Evolutionary conservation across 495 filamentous ascomycete genomes (phyloP).

Genomic region (Neurospora sp.): DNA sequence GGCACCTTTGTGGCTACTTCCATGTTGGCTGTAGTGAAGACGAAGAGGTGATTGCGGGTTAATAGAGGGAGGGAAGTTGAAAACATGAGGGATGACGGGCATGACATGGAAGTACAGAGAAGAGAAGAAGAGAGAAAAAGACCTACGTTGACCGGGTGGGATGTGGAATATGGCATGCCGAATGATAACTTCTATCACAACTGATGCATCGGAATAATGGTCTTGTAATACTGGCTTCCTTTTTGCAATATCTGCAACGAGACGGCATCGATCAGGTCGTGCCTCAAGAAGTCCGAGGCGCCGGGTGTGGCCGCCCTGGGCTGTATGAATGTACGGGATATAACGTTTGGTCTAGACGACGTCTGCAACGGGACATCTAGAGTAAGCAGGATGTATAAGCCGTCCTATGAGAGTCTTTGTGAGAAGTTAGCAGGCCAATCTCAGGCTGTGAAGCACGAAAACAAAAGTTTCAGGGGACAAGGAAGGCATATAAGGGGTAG

Average conservation of each 20-base stretch:
- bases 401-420: slow-evolving; percentile 5
- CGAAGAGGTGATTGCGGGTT: not conserved
- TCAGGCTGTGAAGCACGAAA: slow-evolving; percentile 4
- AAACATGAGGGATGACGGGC: not conserved
- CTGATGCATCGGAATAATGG: slow-evolving; percentile 5
- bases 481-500: not conserved
- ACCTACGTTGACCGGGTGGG: slow-evolving; percentile 1
- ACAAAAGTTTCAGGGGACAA: not conserved
- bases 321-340: not conserved
- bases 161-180: slow-evolving; percentile 9
- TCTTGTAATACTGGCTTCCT: not conserved
- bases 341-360: not conserved
- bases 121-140: not conserved
- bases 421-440: slow-evolving; percentile 6
- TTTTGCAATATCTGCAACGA: slow-evolving; percentile 3
- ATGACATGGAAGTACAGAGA: not conserved
- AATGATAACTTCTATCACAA: slow-evolving; percentile 6
- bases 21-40: not conserved
- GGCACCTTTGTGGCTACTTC: slow-evolving; percentile 3
- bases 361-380: slow-evolving; percentile 5
- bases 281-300: not conserved
- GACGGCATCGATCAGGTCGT: slow-evolving; percentile 1
- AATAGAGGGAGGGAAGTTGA: not conserved
- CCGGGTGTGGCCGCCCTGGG: not conserved
- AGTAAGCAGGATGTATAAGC: not conserved